Percentiles rank a stretch among this genome's conserved stretches.
Conservation (phyloP, 169 alveolate species). For the Eimeria sp. region DNA sequence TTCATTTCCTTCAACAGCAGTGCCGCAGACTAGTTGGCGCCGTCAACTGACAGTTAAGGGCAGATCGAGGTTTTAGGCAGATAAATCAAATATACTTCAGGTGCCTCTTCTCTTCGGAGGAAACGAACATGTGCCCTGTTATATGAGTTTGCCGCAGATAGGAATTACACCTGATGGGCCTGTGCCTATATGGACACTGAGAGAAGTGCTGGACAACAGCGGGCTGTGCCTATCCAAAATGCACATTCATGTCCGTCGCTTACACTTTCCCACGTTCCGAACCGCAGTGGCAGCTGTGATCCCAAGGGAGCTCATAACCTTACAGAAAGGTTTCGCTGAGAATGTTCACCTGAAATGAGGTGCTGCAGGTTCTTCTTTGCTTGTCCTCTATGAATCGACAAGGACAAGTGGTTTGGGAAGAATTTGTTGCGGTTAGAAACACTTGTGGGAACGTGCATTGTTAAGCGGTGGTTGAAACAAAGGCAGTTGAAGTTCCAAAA, state of each 20-base stretch:
- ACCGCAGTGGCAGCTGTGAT: neutral
- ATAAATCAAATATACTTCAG: neutral
- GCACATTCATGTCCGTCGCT: constrained; percentile 76
- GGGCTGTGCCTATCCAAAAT: constrained; percentile 78
- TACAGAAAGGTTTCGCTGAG: neutral
- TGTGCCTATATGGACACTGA: constrained; percentile 75
- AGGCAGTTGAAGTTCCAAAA: neutral
- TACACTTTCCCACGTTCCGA: neutral
- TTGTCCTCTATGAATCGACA: constrained; percentile 66
- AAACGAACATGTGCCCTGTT: neutral
- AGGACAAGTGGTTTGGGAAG: constrained; percentile 60
- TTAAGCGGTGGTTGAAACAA: neutral
- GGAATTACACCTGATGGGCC: constrained; percentile 40
- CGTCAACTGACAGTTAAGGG: neutral
- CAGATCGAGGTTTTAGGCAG: neutral
- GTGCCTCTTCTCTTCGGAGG: neutral
- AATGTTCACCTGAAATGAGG: neutral
- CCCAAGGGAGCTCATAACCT: neutral
- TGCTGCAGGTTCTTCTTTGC: constrained; percentile 64
- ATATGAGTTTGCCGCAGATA: constrained; percentile 28
- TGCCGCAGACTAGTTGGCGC: neutral
- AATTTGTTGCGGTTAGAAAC: constrained; percentile 32
- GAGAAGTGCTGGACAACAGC: constrained; percentile 74
- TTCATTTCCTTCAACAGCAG: neutral
- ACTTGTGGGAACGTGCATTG: neutral